Evolutionary conservation across 768 basidiomycete species (phyloP), one percentile per base, ranked within the genome.

Genomic region (Pulveroboletus sp.): DNA sequence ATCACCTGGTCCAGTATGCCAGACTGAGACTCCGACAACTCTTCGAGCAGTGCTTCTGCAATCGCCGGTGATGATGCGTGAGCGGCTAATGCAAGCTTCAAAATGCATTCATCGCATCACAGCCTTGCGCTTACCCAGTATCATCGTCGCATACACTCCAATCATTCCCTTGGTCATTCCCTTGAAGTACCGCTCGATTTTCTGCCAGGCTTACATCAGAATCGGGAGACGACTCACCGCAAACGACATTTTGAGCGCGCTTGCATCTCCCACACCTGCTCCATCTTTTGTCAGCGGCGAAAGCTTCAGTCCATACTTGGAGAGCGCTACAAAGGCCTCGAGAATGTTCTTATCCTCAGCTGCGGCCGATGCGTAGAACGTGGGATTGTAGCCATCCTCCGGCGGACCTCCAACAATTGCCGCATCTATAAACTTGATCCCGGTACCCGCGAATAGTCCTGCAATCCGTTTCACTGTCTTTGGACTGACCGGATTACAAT

Each of bases 181-280:
- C 78, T 81, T 54, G 32, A 37, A 12, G 24, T 40, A 5, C n/a
- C 13, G 12, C 32, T 44, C 41, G 54, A 38, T 17, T 25, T 32
- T 24, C 21, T 33, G 20, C 17, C 17, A n/a, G 39, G 36, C 16
- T 50, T n/a, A n/a, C 32, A 36, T 41, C 14, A 13, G 4, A 33
- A 47, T 42, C 23, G 33, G 35, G 48, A 50, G 35, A 20, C 40
- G 16, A 66, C 75, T 59, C 45, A 82, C 81, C 41, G 77, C 78
- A 63, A 84, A 81, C 17, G 79, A 78, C 81, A 82, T 81, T 65
- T 84, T 84, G 50, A 83, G 60, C 6, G 79, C 80, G 51, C 81
- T 83, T 2, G 80, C 82, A 53, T 78, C 79, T 6, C 82, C 80
- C 20, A 80, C 68, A 4, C 74, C 74, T 1, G 69, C 69, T 23